Percentiles rank a stretch among this genome's conserved stretches.
Conservation (phyloP, 352 stramenopile genomes). For the Pythium chondricola region DNA sequence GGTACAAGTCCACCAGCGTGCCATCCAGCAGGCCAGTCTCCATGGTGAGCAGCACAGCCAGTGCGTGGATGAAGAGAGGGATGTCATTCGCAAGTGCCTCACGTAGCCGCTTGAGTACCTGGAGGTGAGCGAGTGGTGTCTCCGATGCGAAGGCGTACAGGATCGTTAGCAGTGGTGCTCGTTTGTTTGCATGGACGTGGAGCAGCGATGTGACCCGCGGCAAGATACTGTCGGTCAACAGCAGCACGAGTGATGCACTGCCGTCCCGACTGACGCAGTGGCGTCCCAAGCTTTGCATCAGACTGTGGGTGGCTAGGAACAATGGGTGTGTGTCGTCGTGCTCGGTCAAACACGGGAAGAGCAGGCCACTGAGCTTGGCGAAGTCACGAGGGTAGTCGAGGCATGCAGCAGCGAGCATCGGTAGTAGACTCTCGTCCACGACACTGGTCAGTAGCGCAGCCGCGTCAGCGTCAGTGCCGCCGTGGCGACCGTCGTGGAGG, state of each 20-base stretch:
- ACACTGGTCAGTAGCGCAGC: not conserved
- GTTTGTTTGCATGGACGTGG: slow-evolving; percentile 29
- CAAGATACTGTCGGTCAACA: slow-evolving; percentile 54
- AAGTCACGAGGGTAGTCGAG: not conserved
- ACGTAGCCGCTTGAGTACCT: slow-evolving; percentile 70
- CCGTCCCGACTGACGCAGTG: not conserved
- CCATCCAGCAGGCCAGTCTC: slow-evolving; percentile 56
- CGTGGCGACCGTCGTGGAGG: slow-evolving; percentile 26
- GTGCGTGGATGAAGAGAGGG: slow-evolving; percentile 66
- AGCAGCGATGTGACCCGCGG: slow-evolving; percentile 32
- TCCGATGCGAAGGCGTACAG: slow-evolving; percentile 53
- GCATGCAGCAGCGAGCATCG: not conserved
- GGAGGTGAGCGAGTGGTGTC: slow-evolving; percentile 53
- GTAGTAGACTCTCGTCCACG: not conserved
- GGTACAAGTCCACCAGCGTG: slow-evolving; percentile 73
- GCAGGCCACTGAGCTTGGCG: not conserved
- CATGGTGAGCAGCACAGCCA: slow-evolving; percentile 65
- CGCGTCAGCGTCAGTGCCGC: not conserved
- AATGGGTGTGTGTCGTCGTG: not conserved
- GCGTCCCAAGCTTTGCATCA: not conserved
- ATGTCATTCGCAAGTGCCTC: slow-evolving; percentile 56
- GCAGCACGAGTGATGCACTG: slow-evolving; percentile 35
- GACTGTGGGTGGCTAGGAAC: not conserved
- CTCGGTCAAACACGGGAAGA: not conserved
- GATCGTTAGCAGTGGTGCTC: slow-evolving; percentile 44